phyloP scores from a whole-genome alignment of 1,284 basidiomycete genomes.

The Trichosporon sp. region DNA sequence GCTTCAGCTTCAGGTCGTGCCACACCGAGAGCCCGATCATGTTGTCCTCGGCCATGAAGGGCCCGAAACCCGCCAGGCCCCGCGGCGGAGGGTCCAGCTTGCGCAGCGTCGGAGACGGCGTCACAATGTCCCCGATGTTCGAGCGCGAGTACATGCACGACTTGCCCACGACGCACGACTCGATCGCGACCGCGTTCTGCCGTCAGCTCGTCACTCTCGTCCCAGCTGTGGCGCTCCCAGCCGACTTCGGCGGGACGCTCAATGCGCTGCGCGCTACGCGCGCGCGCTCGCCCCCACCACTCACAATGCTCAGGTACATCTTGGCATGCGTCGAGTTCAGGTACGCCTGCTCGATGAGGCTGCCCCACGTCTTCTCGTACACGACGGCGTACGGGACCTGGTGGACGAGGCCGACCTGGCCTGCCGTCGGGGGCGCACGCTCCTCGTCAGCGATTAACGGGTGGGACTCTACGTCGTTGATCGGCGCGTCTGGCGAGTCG shows the following conservation, averaged over 20 bases:
- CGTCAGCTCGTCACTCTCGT: slow-evolving; percentile 1
- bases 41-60: slow-evolving; percentile 91
- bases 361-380: slow-evolving; percentile 65
- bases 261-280: no score
- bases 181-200: slow-evolving; percentile 62
- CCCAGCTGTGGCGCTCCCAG: neutral
- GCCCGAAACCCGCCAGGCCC: slow-evolving; percentile 70
- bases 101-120: slow-evolving; percentile 39
- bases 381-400: slow-evolving; percentile 87
- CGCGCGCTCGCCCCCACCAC: slow-evolving; percentile 18
- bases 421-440: slow-evolving; percentile 28
- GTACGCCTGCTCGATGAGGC: slow-evolving; percentile 86
- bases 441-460: slow-evolving; percentile 29
- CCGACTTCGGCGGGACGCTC: no score
- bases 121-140: slow-evolving; percentile 53
- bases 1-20: slow-evolving; percentile 81
- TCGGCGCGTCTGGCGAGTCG: slow-evolving; percentile 15
- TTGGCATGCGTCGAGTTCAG: slow-evolving; percentile 96
- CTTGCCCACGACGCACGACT: slow-evolving; percentile 97
- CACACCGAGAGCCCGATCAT: slow-evolving; percentile 85
- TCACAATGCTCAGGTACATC: slow-evolving; percentile 90
- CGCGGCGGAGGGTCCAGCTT: slow-evolving; percentile 32
- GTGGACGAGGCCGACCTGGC: slow-evolving; percentile 77
- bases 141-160: slow-evolving; percentile 89
- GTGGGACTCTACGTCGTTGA: slow-evolving; percentile 34